These are phyloP conservation scores for Cladophialophora chaetospira DNA, from an alignment of 2,329 filamentous ascomycete genomes.

Conservation along the genomic window DNA sequence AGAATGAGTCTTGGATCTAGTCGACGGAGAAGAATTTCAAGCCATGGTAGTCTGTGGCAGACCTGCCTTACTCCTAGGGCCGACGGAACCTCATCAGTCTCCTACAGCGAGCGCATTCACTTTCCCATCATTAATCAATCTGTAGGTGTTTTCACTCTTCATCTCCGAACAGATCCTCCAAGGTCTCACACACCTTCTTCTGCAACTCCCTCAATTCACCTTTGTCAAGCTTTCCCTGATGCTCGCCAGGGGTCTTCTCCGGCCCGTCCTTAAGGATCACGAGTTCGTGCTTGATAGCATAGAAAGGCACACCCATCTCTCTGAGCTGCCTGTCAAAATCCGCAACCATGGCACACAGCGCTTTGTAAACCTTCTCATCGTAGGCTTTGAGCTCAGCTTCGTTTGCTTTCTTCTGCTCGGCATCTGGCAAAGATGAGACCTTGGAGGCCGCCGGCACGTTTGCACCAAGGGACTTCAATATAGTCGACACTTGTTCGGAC, in stretches of 20 bases:
- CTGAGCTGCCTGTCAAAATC: constrained; percentile 59
- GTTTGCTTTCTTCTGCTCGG: constrained; percentile 41
- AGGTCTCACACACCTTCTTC: constrained; percentile 51
- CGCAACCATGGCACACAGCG: constrained; percentile 61
- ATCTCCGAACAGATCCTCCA: constrained; percentile 53
- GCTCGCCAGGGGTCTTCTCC: constrained; percentile 22
- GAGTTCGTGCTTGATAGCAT: constrained; percentile 52
- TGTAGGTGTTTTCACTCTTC: background rate
- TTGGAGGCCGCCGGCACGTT: constrained; percentile 7
- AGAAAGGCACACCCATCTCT: constrained; percentile 62
- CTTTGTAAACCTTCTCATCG: constrained; percentile 64
- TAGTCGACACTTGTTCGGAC: constrained; percentile 56
- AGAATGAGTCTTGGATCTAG: too few relatives aligned
- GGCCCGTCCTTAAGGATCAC: constrained; percentile 39
- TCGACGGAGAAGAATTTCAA: too few relatives aligned
- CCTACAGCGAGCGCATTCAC: too few relatives aligned
- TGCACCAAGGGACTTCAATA: constrained; percentile 45
- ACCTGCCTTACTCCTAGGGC: too few relatives aligned
- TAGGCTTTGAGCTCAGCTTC: constrained; percentile 59
- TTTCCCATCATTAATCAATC: too few relatives aligned
- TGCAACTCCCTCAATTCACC: constrained; percentile 49
- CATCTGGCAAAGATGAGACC: constrained; percentile 12
- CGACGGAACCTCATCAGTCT: too few relatives aligned
- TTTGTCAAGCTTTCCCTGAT: constrained; percentile 40
- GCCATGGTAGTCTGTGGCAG: too few relatives aligned